Conservation (phyloP, 2,329 filamentous ascomycete species). For the Endothia cerciana region DNA sequence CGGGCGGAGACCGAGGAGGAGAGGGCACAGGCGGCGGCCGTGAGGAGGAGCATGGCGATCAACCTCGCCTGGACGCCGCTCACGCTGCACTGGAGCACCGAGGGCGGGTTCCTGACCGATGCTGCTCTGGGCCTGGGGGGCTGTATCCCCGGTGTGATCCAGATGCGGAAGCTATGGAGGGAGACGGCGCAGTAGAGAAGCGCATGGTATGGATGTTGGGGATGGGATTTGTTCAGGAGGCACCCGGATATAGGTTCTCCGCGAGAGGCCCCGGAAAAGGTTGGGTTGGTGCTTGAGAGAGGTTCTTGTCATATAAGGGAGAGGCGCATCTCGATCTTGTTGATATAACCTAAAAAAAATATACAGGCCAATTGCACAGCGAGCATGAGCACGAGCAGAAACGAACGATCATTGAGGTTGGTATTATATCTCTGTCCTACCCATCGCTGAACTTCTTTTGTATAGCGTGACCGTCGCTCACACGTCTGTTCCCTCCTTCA, state of each 20-base stretch:
- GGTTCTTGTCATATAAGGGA: neutral
- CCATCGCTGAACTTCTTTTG: neutral
- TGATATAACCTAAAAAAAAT: neutral
- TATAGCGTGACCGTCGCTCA: neutral
- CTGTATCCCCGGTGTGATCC: conserved; percentile 48
- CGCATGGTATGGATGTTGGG: neutral
- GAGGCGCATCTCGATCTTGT: neutral
- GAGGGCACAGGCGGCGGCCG: conserved; percentile 54
- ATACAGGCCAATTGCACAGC: neutral
- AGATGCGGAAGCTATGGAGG: conserved; percentile 52
- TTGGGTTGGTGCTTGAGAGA: too few relatives aligned
- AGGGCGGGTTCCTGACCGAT: conserved; percentile 59
- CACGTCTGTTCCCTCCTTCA: neutral
- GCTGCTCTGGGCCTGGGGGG: conserved; percentile 47
- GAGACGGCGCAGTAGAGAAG: conserved; percentile 37
- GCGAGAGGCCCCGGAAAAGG: too few relatives aligned
- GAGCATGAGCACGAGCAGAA: neutral
- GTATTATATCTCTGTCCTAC: neutral
- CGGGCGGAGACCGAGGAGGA: conserved; percentile 45
- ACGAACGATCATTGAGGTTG: neutral
- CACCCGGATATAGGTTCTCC: neutral
- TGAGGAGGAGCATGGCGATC: conserved; percentile 68
- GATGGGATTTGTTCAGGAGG: neutral
- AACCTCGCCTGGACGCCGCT: conserved; percentile 80
- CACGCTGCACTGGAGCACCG: conserved; percentile 81